Percentiles rank a stretch among this genome's conserved stretches.
These are phyloP conservation scores for Odonthalia washingtoniensis DNA, from an alignment of 31 red algal species.

Conservation along the genomic window DNA sequence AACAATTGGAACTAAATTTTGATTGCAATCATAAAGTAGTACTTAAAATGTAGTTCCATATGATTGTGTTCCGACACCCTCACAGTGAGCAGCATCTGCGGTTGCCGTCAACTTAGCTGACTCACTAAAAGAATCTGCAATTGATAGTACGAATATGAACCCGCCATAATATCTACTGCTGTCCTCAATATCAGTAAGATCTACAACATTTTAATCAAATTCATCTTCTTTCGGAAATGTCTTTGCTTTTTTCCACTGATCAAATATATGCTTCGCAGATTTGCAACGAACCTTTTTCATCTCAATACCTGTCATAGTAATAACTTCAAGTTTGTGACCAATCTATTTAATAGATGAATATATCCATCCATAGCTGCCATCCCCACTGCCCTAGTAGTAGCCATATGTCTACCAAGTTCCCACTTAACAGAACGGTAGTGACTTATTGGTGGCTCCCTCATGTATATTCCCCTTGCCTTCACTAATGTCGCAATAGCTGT, in stretches of 20 bases:
- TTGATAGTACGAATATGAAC: too few species aligned
- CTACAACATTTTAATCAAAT: slow-evolving; percentile 24
- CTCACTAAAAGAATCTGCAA: too few species aligned
- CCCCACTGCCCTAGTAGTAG: slow-evolving; percentile 18
- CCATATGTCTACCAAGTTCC: slow-evolving; percentile 20
- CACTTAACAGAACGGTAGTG: slow-evolving; percentile 28
- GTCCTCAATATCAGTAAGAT: slow-evolving; percentile 40
- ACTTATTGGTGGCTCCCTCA: slow-evolving; percentile 20
- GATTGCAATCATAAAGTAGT: slow-evolving; percentile 51
- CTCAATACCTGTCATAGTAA: slow-evolving; percentile 4
- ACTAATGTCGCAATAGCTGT: slow-evolving; percentile 26
- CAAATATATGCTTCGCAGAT: slow-evolving; percentile 40
- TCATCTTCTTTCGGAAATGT: slow-evolving; percentile 8
- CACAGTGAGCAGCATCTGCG: too few species aligned
- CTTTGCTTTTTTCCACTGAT: slow-evolving; percentile 34
- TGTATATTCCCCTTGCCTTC: slow-evolving; percentile 33
- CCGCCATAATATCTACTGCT: slow-evolving; percentile 26
- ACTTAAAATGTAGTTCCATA: slow-evolving; percentile 70
- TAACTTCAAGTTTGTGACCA: slow-evolving; percentile 1
- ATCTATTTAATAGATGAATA: slow-evolving; percentile 11
- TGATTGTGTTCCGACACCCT: slow-evolving; percentile 48
- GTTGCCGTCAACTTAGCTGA: too few species aligned
- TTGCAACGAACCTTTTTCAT: slow-evolving; percentile 34
- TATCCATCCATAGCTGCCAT: slow-evolving; percentile 53
- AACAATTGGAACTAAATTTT: too few species aligned